A percentile compares a stretch with the other conserved stretches of the same genome.
These are phyloP conservation scores for Buddleja alternifolia DNA, from an alignment of 257 asterid species.

Conservation along the genomic window DNA sequence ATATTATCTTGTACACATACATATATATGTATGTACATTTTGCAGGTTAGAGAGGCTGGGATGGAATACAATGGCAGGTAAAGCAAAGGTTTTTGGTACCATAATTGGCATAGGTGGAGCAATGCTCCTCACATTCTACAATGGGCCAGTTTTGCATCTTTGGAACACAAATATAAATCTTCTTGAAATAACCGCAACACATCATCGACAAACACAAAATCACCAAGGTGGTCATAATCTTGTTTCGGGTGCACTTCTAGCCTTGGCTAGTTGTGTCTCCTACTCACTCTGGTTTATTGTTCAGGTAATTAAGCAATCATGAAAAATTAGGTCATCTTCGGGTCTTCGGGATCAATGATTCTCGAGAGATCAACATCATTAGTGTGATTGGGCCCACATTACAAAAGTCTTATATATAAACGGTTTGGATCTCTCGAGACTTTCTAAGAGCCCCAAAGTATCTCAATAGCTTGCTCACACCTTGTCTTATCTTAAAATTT, in stretches of 20 bases:
- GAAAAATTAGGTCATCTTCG: too few relatives aligned
- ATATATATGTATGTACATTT: not conserved
- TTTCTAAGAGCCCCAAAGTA: too few relatives aligned
- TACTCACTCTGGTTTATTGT: slow-evolving; percentile 64
- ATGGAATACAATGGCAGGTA: slow-evolving; percentile 63
- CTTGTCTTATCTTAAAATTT: too few relatives aligned
- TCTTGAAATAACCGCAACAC: slow-evolving; percentile 34
- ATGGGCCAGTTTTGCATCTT: slow-evolving; percentile 52
- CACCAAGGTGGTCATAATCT: slow-evolving; percentile 30
- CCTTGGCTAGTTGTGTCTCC: slow-evolving; percentile 48
- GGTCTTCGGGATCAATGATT: too few relatives aligned
- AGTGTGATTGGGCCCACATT: too few relatives aligned
- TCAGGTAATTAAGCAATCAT: slow-evolving; percentile 46
- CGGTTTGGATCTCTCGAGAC: too few relatives aligned
- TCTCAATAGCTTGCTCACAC: too few relatives aligned
- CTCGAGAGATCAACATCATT: too few relatives aligned
- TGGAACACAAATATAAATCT: slow-evolving; percentile 59
- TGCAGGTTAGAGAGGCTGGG: slow-evolving; percentile 66
- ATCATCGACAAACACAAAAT: slow-evolving; percentile 16
- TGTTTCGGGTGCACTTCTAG: slow-evolving; percentile 49
- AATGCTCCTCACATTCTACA: slow-evolving; percentile 71
- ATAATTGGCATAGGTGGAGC: slow-evolving; percentile 70
- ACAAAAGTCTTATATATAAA: too few relatives aligned
- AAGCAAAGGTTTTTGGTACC: slow-evolving; percentile 73
- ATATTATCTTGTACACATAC: too few relatives aligned